A percentile compares a stretch with the other conserved stretches of the same genome.
These are phyloP conservation scores for Pyrus pyrifolia DNA, from an alignment of 306 rosid genomes.

Conservation along the genomic window DNA sequence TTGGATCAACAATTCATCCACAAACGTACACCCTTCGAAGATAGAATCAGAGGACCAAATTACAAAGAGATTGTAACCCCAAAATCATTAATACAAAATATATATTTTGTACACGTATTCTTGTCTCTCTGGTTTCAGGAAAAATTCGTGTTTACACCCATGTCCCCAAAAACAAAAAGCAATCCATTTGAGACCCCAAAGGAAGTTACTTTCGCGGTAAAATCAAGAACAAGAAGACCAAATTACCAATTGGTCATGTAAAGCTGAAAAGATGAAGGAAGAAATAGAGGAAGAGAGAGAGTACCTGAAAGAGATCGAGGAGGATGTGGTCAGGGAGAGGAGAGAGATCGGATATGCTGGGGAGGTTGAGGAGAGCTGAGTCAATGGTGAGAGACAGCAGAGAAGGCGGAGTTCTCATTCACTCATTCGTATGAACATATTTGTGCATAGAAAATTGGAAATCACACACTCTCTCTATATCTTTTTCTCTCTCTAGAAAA, in stretches of 20 bases:
- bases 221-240: neutral
- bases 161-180: neutral
- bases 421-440: conserved; percentile 21
- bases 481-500: neutral
- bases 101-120: no score
- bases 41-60: no score
- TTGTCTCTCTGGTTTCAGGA: no score
- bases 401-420: conserved; percentile 92
- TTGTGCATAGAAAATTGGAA: neutral
- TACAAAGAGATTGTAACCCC: no score
- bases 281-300: neutral
- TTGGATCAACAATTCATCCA: no score
- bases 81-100: no score
- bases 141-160: neutral
- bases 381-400: conserved; percentile 72
- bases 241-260: neutral
- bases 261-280: neutral
- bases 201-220: neutral
- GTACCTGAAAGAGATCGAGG: conserved; percentile 68
- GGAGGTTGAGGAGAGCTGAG: conserved; percentile 78
- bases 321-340: conserved; percentile 88
- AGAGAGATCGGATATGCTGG: conserved; percentile 81
- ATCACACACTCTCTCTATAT: neutral
- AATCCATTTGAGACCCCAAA: neutral
- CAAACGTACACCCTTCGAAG: no score